phyloP scores from a whole-genome alignment of 1,284 basidiomycete genomes.

The Puccinia novopanici region DNA sequence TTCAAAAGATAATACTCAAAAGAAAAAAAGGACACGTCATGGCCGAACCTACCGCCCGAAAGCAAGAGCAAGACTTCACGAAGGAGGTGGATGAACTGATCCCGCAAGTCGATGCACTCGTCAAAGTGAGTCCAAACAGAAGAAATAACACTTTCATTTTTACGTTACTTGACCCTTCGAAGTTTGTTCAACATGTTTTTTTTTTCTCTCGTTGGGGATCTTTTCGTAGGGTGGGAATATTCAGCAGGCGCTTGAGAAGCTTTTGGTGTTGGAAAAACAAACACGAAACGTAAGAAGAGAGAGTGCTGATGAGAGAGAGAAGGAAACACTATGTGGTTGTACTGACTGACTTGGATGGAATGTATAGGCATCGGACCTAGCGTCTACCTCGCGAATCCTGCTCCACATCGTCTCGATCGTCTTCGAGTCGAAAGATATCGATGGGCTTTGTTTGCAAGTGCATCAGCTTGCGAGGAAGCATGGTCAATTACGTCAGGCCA shows the following conservation, averaged over 20 bases:
- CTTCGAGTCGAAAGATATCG: conserved; percentile 72
- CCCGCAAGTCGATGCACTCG: conserved; percentile 61
- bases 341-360: neutral
- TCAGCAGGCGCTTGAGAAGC: conserved; percentile 83
- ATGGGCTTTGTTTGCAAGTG: conserved; percentile 73
- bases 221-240: conserved; percentile 68
- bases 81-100: conserved; percentile 63
- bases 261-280: conserved; percentile 89
- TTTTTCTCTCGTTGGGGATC: too few relatives aligned
- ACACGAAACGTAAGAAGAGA: conserved; percentile 87
- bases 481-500: conserved; percentile 88
- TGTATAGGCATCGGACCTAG: conserved; percentile 80
- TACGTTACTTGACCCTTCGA: conserved; percentile 14
- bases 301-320: too few relatives aligned
- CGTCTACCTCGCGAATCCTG: conserved; percentile 83
- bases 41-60: conserved; percentile 55
- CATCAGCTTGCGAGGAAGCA: conserved; percentile 87
- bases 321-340: too few relatives aligned
- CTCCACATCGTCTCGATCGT: conserved; percentile 72
- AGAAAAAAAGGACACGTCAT: too few relatives aligned
- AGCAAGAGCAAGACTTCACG: conserved; percentile 65
- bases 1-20: too few relatives aligned
- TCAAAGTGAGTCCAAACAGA: too few relatives aligned
- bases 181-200: conserved; percentile 50
- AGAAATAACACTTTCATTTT: neutral